Conservation (phyloP, 1,139 yeast genomes). For the Candida glucosophila region DNA sequence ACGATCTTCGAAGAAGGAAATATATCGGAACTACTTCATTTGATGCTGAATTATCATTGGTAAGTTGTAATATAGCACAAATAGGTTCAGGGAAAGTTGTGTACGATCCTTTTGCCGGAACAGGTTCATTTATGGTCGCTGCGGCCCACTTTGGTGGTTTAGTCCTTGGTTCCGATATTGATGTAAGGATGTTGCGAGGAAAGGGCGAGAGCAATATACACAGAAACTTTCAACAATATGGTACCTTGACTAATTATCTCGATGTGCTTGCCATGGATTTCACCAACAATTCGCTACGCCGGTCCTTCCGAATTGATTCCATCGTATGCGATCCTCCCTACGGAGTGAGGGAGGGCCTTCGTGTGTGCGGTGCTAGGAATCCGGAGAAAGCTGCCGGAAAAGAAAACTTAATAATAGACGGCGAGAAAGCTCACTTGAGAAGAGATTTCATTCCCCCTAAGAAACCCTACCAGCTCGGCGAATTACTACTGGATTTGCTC, state of each 20-base stretch:
- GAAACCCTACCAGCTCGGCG: conserved; percentile 76
- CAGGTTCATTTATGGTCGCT: conserved; percentile 89
- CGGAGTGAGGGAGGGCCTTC: conserved; percentile 93
- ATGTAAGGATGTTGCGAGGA: conserved; percentile 75
- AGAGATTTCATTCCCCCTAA: conserved; percentile 89
- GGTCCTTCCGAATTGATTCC: conserved; percentile 56
- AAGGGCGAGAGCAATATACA: conserved; percentile 46
- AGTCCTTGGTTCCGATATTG: conserved; percentile 86
- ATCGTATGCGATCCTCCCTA: conserved; percentile 97
- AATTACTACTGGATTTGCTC: conserved; percentile 68
- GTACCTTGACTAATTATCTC: conserved; percentile 46
- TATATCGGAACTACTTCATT: conserved; percentile 95
- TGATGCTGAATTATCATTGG: conserved; percentile 79
- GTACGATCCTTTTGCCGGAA: conserved; percentile 95
- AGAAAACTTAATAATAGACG: conserved; percentile 64
- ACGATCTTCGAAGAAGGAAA: conserved; percentile 73
- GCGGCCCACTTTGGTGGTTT: conserved; percentile 81
- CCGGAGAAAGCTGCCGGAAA: conserved; percentile 50
- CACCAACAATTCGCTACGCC: conserved; percentile 77
- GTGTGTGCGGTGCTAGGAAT: conserved; percentile 81
- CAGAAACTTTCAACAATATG: conserved; percentile 71
- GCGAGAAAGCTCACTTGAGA: conserved; percentile 68
- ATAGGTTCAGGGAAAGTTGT: conserved; percentile 56
- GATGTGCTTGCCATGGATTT: conserved; percentile 91
- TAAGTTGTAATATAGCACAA: conserved; percentile 81